Conservation (phyloP, 2,329 filamentous ascomycete genomes). For the Paramyrothecium sp. region DNA sequence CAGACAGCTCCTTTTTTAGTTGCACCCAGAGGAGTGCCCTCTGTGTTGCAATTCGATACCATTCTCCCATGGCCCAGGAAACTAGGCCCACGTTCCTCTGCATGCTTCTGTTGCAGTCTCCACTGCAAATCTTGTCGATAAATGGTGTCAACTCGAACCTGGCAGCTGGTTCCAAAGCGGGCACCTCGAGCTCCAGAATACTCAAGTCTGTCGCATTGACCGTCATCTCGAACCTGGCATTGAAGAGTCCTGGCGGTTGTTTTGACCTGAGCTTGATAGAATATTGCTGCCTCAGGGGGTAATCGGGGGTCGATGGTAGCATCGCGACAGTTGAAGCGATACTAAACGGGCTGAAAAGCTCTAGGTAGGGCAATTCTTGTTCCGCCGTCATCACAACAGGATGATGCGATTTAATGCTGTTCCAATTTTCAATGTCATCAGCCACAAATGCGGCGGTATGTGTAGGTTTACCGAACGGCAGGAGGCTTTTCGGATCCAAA, state of each 20-base stretch:
- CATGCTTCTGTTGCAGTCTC: slow-evolving; percentile 40
- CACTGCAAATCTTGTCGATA: slow-evolving; percentile 39
- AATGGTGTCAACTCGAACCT: slow-evolving; percentile 57
- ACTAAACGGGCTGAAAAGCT: slow-evolving; percentile 67
- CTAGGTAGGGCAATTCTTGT: slow-evolving; percentile 67
- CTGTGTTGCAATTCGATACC: slow-evolving; percentile 59
- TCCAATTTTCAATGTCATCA: slow-evolving; percentile 28
- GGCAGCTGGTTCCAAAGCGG: slow-evolving; percentile 56
- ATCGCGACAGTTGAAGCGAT: slow-evolving; percentile 55
- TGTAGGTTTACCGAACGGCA: slow-evolving; percentile 46
- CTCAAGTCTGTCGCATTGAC: slow-evolving; percentile 53
- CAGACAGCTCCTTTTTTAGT: slow-evolving; percentile 46
- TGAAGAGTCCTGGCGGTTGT: slow-evolving; percentile 50
- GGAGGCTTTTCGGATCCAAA: slow-evolving; percentile 48
- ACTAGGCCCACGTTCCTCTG: slow-evolving; percentile 58
- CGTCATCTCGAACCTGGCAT: slow-evolving; percentile 54
- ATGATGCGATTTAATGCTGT: slow-evolving; percentile 58
- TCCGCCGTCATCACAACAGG: slow-evolving; percentile 60
- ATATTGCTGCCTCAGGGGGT: slow-evolving; percentile 51
- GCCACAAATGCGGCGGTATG: slow-evolving; percentile 19
- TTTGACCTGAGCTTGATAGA: slow-evolving; percentile 48
- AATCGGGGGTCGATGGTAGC: slow-evolving; percentile 30
- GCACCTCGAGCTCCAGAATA: slow-evolving; percentile 52
- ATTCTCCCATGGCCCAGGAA: slow-evolving; percentile 68
- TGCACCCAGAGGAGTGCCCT: slow-evolving; percentile 63